These are phyloP conservation scores for Entomortierella beljakovae DNA, from an alignment of 192 early-diverging fungal species.

Conservation along the genomic window DNA sequence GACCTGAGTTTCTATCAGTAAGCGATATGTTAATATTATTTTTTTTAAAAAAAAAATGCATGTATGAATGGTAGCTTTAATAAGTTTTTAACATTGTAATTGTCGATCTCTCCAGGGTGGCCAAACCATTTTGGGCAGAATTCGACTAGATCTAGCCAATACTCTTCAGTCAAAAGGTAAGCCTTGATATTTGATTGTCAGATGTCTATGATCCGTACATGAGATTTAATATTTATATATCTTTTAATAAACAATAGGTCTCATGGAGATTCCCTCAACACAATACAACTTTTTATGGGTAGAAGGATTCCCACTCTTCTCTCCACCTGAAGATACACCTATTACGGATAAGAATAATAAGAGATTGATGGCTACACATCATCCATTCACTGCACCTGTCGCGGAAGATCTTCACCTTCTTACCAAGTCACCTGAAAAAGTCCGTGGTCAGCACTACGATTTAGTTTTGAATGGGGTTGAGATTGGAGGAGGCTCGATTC, in stretches of 20 bases:
- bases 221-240: not conserved
- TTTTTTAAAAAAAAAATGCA: not conserved
- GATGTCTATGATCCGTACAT: too few relatives aligned
- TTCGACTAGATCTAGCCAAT: slow-evolving; percentile 60
- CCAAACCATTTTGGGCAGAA: slow-evolving; percentile 60
- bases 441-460: slow-evolving; percentile 89
- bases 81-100: not conserved
- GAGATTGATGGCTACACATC: slow-evolving; percentile 79
- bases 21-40: not conserved
- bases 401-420: slow-evolving; percentile 76
- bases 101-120: slow-evolving; percentile 48
- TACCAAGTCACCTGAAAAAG: slow-evolving; percentile 68
- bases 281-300: slow-evolving; percentile 86
- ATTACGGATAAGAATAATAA: slow-evolving; percentile 6
- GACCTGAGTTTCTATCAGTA: slow-evolving; percentile 60
- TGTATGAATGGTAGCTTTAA: too few relatives aligned
- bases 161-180: slow-evolving; percentile 64
- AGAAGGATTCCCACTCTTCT: slow-evolving; percentile 91
- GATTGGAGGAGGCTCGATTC: slow-evolving; percentile 91
- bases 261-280: slow-evolving; percentile 57
- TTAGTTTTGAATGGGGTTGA: slow-evolving; percentile 92
- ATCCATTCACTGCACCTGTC: slow-evolving; percentile 91
- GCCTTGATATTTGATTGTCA: not conserved
- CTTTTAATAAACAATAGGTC: slow-evolving; percentile 34
- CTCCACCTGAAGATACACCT: slow-evolving; percentile 67